Base-by-base conservation (phyloP, 1,284 basidiomycete species). In the Melampsora abietis-canadensis region DNA sequence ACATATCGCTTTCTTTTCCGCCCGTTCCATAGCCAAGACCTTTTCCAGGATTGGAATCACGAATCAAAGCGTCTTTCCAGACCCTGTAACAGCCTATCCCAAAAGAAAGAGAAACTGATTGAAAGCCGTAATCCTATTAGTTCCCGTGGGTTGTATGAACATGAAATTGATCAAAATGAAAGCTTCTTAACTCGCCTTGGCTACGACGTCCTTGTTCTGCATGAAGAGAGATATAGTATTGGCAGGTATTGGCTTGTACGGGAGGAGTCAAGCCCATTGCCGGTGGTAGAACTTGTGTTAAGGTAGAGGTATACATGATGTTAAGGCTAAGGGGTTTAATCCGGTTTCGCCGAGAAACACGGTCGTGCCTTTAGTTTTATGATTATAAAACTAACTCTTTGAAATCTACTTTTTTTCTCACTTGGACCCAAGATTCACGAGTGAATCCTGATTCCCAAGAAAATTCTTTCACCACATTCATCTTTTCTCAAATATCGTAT, bases 31-130 rank as follows among this genome's bases (percentile, higher is more conserved):
- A 59, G 91, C 85, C 67, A 91, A 84, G 3, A 98, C 86, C 77
- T 89, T 88, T 82, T 98, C 94, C 12, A 98, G 83, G 21, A 95
- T 88, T 1, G 96, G 96, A 27, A 98, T 86, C 8, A 96, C 91
- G 81, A 97, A 99, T 0, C 95, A 91, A 14, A 99, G 84, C 0
- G 96, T 98, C 83, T 99, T 99, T 47, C 96, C 96, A 0, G 94
- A 98, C 7, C 96, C 96, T 7, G 96, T 99, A 0, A 98, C 94
- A 1, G 96, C 96, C 83, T 87, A 76, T 27, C 54, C 51, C 68
- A n/a, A n/a, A 47, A 27, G 59, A 44, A 44, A 60, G 24, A 57
- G 31, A n/a, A 19, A 6, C 17, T 44, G 40, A 44, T 44, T 14
- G 27, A 57, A 57, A 30, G 0, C 27, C 27, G 51, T 24, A 15